These are phyloP conservation scores for Cordyceps cicadae DNA, from an alignment of 2,329 filamentous ascomycete species.

Conservation along the genomic window DNA sequence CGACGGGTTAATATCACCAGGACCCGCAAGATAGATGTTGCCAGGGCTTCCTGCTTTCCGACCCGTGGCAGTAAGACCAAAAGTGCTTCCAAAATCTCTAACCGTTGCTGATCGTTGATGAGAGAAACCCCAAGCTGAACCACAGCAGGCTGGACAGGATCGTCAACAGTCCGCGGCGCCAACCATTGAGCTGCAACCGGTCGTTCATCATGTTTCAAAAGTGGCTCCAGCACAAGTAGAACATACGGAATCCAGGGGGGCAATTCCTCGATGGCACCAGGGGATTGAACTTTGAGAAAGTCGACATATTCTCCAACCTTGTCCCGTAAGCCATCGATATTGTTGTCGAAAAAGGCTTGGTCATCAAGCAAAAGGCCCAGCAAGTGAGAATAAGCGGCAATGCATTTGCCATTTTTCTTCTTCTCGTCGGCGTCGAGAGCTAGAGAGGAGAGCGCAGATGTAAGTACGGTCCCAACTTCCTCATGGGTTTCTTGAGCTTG, in stretches of 20 bases:
- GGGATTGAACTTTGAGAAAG: constrained; percentile 66
- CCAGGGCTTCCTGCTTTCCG: constrained; percentile 78
- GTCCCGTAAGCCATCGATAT: constrained; percentile 64
- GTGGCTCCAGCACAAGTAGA: constrained; percentile 78
- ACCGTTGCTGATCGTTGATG: constrained; percentile 53
- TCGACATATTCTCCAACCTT: constrained; percentile 67
- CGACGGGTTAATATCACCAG: constrained; percentile 81
- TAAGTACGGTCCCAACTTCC: constrained; percentile 74
- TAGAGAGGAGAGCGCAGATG: constrained; percentile 71
- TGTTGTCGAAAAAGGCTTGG: constrained; percentile 68
- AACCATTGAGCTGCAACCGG: constrained; percentile 68
- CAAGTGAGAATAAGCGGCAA: constrained; percentile 87
- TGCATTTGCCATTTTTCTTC: constrained; percentile 53
- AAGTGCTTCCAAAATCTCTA: constrained; percentile 65
- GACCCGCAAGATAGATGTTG: constrained; percentile 73
- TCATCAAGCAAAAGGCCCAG: constrained; percentile 83
- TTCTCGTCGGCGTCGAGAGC: constrained; percentile 52
- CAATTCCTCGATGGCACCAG: constrained; percentile 64
- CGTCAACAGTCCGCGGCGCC: constrained; percentile 40
- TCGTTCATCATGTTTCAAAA: constrained; percentile 83
- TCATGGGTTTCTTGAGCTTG: constrained; percentile 48
- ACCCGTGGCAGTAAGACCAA: constrained; percentile 77
- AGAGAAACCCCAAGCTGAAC: constrained; percentile 53
- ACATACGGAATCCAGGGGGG: constrained; percentile 90
- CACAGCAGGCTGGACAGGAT: constrained; percentile 44